Percentiles rank a stretch among this genome's conserved stretches.
Conservation (phyloP, 2,329 filamentous ascomycete genomes). For the Arthrobotrys megalospora region DNA sequence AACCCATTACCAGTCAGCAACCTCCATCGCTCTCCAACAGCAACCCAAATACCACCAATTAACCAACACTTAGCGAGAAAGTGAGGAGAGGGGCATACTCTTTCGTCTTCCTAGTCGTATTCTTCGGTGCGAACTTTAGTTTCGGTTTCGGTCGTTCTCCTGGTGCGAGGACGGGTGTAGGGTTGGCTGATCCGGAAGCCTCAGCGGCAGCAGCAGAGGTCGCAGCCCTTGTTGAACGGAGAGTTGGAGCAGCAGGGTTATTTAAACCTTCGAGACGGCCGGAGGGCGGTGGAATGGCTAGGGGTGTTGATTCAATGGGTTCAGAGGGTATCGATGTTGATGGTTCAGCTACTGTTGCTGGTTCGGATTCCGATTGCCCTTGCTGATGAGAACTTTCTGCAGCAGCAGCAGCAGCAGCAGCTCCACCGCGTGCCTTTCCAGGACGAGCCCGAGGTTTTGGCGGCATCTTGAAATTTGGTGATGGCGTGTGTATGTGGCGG, state of each 20-base stretch:
- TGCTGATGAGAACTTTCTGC: constrained; percentile 22
- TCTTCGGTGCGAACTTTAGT: constrained; percentile 64
- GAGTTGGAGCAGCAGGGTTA: constrained; percentile 26
- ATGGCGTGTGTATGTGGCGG: background rate
- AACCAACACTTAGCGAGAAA: background rate
- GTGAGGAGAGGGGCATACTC: constrained; percentile 59
- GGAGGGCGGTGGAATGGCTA: constrained; percentile 63
- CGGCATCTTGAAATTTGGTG: constrained; percentile 37
- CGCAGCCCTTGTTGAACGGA: constrained; percentile 4
- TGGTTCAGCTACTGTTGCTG: constrained; percentile 1
- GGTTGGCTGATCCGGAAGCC: constrained; percentile 4
- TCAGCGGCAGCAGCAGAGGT: constrained; percentile 11
- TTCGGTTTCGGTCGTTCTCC: constrained; percentile 52
- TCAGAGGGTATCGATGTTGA: constrained; percentile 11
- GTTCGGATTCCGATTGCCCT: constrained; percentile 2
- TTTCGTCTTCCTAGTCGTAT: constrained; percentile 62
- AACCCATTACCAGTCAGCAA: background rate
- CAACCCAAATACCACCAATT: background rate
- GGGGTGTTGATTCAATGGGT: constrained; percentile 47
- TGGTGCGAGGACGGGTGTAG: constrained; percentile 24
- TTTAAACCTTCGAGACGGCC: constrained; percentile 63
- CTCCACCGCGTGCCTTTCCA: constrained; percentile 26
- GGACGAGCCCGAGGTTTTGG: constrained; percentile 40
- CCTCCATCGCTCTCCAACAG: background rate
- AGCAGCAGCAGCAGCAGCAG: constrained; percentile 25